These are phyloP conservation scores for Tolypocladium guangdongense DNA, from an alignment of 2,329 filamentous ascomycete genomes.

Conservation along the genomic window DNA sequence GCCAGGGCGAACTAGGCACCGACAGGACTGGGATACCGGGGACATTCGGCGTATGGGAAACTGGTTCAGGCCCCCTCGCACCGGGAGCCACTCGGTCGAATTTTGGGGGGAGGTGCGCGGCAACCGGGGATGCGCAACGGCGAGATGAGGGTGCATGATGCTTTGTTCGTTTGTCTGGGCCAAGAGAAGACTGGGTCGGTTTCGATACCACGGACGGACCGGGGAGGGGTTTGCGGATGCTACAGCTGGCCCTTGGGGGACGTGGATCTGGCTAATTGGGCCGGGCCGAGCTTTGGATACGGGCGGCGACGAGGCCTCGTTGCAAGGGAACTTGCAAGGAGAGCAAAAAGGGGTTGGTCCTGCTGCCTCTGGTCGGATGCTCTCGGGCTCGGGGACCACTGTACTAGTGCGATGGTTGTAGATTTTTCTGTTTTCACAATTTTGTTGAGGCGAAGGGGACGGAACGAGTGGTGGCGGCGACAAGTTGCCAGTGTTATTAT, in stretches of 20 bases:
- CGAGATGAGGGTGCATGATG: not conserved
- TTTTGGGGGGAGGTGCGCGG: not conserved
- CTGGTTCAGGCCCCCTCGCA: not conserved
- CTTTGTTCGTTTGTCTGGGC: not conserved
- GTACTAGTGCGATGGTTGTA: not conserved
- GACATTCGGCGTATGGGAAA: not conserved
- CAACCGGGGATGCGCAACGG: not conserved
- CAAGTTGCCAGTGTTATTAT: not conserved
- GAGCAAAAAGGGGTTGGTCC: not conserved
- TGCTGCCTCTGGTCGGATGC: not conserved
- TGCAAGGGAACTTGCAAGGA: no score
- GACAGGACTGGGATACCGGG: not conserved
- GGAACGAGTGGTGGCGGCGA: not conserved
- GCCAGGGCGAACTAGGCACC: not conserved
- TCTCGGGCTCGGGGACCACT: not conserved
- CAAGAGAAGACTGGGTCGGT: not conserved
- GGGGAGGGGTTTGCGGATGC: not conserved
- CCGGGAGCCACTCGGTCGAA: not conserved
- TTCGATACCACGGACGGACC: constrained; percentile 1
- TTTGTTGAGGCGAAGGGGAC: not conserved
- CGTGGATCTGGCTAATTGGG: not conserved
- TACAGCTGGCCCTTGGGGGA: not conserved
- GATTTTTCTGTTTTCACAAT: not conserved
- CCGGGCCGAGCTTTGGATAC: not conserved
- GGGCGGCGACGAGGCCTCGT: not conserved